Evolutionary conservation across 2,329 filamentous ascomycete species (phyloP), one percentile per base, ranked within the genome.

Genomic region (Aspergillus pseudonomiae): DNA sequence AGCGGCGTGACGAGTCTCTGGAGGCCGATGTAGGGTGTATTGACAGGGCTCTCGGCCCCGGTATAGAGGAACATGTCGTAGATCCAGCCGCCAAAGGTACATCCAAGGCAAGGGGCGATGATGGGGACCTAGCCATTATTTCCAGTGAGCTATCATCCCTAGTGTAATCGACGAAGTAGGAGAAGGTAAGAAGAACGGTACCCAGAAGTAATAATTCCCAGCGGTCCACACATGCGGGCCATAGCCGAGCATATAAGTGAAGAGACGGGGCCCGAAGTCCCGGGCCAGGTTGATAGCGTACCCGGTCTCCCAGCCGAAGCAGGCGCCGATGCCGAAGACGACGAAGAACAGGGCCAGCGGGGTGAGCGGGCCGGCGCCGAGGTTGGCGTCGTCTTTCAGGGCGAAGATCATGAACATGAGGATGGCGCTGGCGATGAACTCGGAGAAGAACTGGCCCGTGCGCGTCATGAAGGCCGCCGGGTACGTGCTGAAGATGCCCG

Each of bases 281-380:
- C 90, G 84, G 41, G 89, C 90, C 48, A 91, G 76, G 71, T 92
- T 92, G 67, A 92, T 91, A 19, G 89, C 90, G 76, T 91, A 93
- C 43, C 90, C 89, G 1, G 90, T 93, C 75, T 92, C 86, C 88
- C 88, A 92, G 7, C 90, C 90, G 70, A 91, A 92, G 72, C 88
- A 90, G 36, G 88, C 87, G 21, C 89, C 89, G 26, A 92, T 87
- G 9, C 89, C 90, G 71, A 92, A 92, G 65, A 92, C 88, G 55
- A 92, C 80, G 77, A 92, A 91, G 78, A 91, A 90, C 6, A 92
- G 77, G 9, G 81, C 85, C 1, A 92, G 77, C 0, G 89, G 88
- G 62, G 86, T 82, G 28, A 88, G 68, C 1, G 82, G 80, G 0
- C 86, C 86, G 1, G 87, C 86, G 4, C 86, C 87, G 6, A 78